Evolutionary conservation across 1,284 basidiomycete genomes (phyloP).

Genomic region (Sporisorium iseilematis-ciliati): DNA sequence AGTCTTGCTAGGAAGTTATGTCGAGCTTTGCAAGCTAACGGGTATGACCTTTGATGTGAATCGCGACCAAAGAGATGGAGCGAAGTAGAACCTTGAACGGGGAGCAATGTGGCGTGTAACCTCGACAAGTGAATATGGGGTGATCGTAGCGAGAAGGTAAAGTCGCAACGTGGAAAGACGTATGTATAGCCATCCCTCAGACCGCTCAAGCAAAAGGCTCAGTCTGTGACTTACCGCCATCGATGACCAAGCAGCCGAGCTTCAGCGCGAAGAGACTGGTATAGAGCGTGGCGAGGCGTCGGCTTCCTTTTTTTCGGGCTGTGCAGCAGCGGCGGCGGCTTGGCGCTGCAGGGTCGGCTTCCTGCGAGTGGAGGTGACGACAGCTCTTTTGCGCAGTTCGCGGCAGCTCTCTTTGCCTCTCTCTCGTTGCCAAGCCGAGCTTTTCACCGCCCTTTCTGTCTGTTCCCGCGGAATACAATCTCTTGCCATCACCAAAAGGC

Average conservation of each 20-base stretch:
- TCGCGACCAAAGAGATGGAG: too few species aligned
- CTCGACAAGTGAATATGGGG: too few species aligned
- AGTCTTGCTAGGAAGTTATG: too few species aligned
- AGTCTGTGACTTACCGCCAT: background rate
- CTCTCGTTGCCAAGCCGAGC: background rate
- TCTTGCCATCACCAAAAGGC: background rate
- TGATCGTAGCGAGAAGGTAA: background rate
- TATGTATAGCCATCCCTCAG: too few species aligned
- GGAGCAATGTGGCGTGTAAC: too few species aligned
- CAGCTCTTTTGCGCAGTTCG: background rate
- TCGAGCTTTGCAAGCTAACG: too few species aligned
- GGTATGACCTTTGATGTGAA: too few species aligned
- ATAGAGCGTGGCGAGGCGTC: background rate
- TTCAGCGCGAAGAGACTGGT: background rate
- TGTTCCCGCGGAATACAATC: background rate
- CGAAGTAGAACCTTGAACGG: too few species aligned
- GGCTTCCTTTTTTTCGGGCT: background rate
- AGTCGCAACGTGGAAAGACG: background rate
- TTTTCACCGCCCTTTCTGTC: background rate
- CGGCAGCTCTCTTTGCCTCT: background rate
- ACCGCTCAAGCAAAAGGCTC: too few species aligned
- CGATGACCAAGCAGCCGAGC: slow-evolving; percentile 4
- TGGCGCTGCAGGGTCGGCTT: slow-evolving; percentile 37
- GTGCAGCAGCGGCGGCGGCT: slow-evolving; percentile 8
- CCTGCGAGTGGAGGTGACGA: slow-evolving; percentile 20